Percentiles rank a stretch among this genome's conserved stretches.
Conservation (phyloP, 352 stramenopile genomes). For the Phytopythium litorale region DNA sequence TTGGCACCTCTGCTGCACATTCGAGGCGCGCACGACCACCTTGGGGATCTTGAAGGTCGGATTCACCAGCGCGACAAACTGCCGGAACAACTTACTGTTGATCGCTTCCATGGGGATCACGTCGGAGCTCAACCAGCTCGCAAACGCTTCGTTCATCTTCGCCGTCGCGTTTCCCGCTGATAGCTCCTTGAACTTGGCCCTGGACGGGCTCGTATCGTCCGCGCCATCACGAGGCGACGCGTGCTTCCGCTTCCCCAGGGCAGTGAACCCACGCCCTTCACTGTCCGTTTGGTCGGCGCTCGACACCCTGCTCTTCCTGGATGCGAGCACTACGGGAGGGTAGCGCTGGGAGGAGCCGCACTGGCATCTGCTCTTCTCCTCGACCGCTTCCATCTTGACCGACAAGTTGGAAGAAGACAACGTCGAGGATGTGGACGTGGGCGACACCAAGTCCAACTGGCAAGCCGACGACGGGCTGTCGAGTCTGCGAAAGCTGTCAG, state of each 20-base stretch:
- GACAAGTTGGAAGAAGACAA: not conserved
- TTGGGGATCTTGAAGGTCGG: slow-evolving; percentile 33
- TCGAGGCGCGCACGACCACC: slow-evolving; percentile 25
- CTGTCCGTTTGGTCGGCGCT: not conserved
- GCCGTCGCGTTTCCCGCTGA: not conserved
- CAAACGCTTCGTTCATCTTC: slow-evolving; percentile 30
- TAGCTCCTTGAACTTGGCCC: not conserved
- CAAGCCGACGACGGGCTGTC: not conserved
- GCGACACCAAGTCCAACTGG: not conserved
- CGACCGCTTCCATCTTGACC: slow-evolving; percentile 10
- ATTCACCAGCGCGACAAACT: slow-evolving; percentile 37
- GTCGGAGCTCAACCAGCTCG: slow-evolving; percentile 37
- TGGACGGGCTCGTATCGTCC: not conserved
- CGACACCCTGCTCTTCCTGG: slow-evolving; percentile 4
- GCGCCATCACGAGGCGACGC: not conserved
- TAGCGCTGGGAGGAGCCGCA: not conserved
- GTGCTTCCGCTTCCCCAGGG: slow-evolving; percentile 4
- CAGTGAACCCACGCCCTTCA: not conserved
- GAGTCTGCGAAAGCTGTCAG: not conserved
- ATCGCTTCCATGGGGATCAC: slow-evolving; percentile 42
- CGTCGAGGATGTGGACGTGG: not conserved
- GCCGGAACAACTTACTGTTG: slow-evolving; percentile 29
- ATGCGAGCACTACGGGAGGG: not conserved
- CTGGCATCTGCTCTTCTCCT: slow-evolving; percentile 1
- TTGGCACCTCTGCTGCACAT: slow-evolving; percentile 14